Percentiles rank a stretch among this genome's conserved stretches.
These are phyloP conservation scores for Cadophora gregata DNA, from an alignment of 2,329 filamentous ascomycete species.

Conservation along the genomic window DNA sequence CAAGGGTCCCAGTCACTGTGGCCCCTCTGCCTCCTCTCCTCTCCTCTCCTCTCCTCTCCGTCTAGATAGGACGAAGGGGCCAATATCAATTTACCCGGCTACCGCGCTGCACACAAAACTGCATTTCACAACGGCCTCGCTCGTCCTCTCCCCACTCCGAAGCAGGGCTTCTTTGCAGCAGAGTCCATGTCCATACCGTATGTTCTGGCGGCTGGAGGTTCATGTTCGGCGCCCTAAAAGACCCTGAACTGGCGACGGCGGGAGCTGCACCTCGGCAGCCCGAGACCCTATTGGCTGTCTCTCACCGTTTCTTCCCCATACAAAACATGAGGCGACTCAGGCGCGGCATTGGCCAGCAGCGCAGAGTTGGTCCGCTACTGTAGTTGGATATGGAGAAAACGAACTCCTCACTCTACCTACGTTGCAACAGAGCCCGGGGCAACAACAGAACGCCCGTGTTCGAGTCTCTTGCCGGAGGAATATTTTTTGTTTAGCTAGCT, in stretches of 20 bases:
- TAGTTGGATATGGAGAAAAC: conserved; percentile 4
- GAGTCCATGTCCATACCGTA: background rate
- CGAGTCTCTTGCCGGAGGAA: background rate
- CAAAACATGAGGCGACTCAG: conserved; percentile 22
- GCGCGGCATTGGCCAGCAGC: conserved; percentile 12
- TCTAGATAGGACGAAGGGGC: background rate
- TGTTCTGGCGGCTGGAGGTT: conserved; percentile 13
- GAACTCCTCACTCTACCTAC: conserved; percentile 9
- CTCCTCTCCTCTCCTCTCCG: background rate
- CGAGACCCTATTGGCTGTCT: conserved; percentile 3
- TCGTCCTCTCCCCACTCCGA: background rate
- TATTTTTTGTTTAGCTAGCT: background rate
- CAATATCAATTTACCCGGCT: background rate
- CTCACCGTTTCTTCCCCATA: conserved; percentile 19
- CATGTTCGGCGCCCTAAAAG: conserved; percentile 8
- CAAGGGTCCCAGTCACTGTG: background rate
- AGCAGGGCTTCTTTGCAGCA: conserved; percentile 9
- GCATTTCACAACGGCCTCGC: background rate
- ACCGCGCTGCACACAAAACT: conserved; percentile 8
- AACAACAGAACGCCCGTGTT: no score
- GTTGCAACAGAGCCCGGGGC: background rate
- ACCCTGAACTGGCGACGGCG: conserved; percentile 3
- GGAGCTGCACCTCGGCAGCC: conserved; percentile 12
- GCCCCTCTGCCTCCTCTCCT: background rate
- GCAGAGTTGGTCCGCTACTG: background rate